Evolutionary conservation across 345 rosid species (phyloP).

Genomic region (Garcia nutans): DNA sequence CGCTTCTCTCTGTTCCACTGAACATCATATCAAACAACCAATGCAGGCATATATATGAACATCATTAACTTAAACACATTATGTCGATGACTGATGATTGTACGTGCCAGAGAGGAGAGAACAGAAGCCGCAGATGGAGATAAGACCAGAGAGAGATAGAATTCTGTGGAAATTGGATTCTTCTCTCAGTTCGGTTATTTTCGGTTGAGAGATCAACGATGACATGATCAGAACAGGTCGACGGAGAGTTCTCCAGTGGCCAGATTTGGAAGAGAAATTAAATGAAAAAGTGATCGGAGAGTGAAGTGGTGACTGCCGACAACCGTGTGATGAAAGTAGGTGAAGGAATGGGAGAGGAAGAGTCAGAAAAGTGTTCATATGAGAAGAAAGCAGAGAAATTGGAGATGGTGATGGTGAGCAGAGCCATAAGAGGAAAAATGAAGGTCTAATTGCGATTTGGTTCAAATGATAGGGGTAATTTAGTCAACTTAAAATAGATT

Average conservation of each 20-base stretch:
- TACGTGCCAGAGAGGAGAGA: constrained; percentile 83
- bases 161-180: constrained; percentile 59
- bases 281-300: constrained; percentile 2
- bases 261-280: background rate
- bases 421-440: no score
- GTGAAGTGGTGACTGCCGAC: constrained; percentile 11
- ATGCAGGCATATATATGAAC: background rate
- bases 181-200: constrained; percentile 44
- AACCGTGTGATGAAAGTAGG: background rate
- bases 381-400: background rate
- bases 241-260: constrained; percentile 22
- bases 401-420: background rate
- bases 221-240: constrained; percentile 19
- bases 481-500: background rate
- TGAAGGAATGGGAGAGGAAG: background rate
- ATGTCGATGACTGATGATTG: background rate
- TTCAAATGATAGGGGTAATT: background rate
- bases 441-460: background rate
- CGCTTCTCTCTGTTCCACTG: constrained; percentile 60
- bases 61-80: background rate
- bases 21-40: background rate
- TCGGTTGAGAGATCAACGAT: constrained; percentile 12
- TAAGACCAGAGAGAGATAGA: constrained; percentile 54
- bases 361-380: constrained; percentile 12
- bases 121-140: constrained; percentile 92